phyloP scores from a whole-genome alignment of 1,284 basidiomycete species.

The Ganoderma lucidum region DNA sequence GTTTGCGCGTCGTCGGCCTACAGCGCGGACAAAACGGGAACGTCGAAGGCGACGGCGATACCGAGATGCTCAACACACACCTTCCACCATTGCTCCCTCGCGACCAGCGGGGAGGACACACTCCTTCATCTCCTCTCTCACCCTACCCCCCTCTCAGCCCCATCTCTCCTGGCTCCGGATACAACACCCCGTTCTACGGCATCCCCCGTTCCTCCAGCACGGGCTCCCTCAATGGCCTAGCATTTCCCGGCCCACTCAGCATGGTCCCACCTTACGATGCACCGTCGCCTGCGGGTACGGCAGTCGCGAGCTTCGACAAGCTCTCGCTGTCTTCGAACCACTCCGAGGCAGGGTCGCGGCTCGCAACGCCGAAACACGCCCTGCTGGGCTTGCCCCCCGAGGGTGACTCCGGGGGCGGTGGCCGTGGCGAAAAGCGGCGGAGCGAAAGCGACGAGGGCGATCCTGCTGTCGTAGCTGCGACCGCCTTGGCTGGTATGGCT shows the following conservation, averaged over 20 bases:
- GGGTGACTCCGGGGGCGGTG: slow-evolving; percentile 29
- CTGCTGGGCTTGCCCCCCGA: slow-evolving; percentile 35
- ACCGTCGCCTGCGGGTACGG: slow-evolving; percentile 27
- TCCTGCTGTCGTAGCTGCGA: slow-evolving; percentile 33
- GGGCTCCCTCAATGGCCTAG: slow-evolving; percentile 30
- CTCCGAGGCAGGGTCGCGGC: slow-evolving; percentile 34
- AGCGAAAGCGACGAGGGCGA: slow-evolving; percentile 33
- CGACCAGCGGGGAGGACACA: slow-evolving; percentile 31
- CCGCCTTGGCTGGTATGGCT: slow-evolving; percentile 36
- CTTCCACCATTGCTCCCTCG: slow-evolving; percentile 25
- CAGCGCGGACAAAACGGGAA: slow-evolving; percentile 57
- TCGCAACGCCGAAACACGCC: slow-evolving; percentile 37
- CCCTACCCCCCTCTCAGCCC: slow-evolving; percentile 34
- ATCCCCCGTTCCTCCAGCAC: slow-evolving; percentile 29
- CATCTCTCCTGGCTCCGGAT: slow-evolving; percentile 31
- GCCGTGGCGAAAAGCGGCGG: slow-evolving; percentile 31
- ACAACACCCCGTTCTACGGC: slow-evolving; percentile 33
- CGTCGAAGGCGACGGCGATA: slow-evolving; percentile 24
- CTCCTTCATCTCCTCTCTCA: slow-evolving; percentile 35
- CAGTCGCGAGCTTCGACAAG: slow-evolving; percentile 35
- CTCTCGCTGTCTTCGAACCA: slow-evolving; percentile 35
- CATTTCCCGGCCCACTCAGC: slow-evolving; percentile 31
- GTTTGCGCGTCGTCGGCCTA: slow-evolving; percentile 76
- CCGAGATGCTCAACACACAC: slow-evolving; percentile 28
- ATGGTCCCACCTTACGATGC: slow-evolving; percentile 32